Conservation (phyloP, 345 rosid species). For the Balakata baccata region DNA sequence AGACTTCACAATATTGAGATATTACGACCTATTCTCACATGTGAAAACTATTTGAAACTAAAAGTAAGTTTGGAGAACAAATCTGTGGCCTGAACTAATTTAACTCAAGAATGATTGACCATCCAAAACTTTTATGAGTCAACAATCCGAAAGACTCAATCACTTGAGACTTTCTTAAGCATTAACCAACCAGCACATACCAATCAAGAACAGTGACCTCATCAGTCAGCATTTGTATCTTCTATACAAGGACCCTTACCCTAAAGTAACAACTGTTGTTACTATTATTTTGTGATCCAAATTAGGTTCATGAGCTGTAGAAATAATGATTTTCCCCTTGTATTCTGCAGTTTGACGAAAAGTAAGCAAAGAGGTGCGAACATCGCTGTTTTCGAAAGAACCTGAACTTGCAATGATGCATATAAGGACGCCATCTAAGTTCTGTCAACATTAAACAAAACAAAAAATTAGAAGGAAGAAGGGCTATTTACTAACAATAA, state of each 20-base stretch:
- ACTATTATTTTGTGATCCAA: conserved; percentile 55
- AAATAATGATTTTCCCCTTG: conserved; percentile 54
- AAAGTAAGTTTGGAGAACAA: neutral
- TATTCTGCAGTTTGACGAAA: conserved; percentile 63
- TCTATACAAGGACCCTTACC: conserved; percentile 44
- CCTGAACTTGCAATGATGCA: conserved; percentile 63
- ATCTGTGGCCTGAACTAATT: conserved; percentile 2
- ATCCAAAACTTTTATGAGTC: neutral
- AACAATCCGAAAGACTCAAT: neutral
- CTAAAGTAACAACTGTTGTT: conserved; percentile 59
- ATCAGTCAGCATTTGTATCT: conserved; percentile 4
- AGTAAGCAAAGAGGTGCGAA: conserved; percentile 45
- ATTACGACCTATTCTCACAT: no score
- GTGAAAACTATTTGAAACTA: no score
- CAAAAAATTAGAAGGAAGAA: conserved; percentile 6
- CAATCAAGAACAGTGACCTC: neutral
- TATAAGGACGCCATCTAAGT: conserved; percentile 50
- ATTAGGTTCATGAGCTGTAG: conserved; percentile 56
- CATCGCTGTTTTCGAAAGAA: conserved; percentile 40
- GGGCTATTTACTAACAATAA: neutral
- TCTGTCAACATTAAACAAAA: conserved; percentile 37
- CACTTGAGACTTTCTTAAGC: no score
- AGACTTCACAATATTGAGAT: no score
- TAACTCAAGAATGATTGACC: neutral
- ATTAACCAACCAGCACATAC: neutral